phyloP scores from a whole-genome alignment of 495 filamentous ascomycete genomes.

The Neohortaea acidophila region DNA sequence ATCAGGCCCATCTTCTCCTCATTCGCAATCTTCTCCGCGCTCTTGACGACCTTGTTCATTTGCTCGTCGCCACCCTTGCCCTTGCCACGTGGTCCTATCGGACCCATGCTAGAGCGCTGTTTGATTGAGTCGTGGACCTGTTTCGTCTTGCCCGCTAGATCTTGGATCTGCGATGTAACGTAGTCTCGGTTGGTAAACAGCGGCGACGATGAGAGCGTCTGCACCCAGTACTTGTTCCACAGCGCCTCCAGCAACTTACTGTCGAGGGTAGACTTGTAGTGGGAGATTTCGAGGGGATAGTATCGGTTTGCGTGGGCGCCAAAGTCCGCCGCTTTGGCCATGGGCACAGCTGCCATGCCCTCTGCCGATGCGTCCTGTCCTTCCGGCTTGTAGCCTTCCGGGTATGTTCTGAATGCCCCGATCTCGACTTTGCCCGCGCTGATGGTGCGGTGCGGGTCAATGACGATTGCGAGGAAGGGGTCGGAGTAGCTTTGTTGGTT shows the following conservation, averaged over 20 bases:
- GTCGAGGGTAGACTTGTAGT: slow-evolving; percentile 88
- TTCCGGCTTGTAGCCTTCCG: slow-evolving; percentile 49
- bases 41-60: slow-evolving; percentile 64
- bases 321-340: slow-evolving; percentile 88
- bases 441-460: slow-evolving; percentile 93
- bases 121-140: slow-evolving; percentile 20
- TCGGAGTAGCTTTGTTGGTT: slow-evolving; percentile 70
- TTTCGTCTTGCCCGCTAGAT: slow-evolving; percentile 62
- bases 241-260: slow-evolving; percentile 67
- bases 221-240: slow-evolving; percentile 99
- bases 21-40: slow-evolving; percentile 63
- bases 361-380: slow-evolving; percentile 28
- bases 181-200: slow-evolving; percentile 89
- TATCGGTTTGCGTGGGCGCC: slow-evolving; percentile 82
- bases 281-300: slow-evolving; percentile 77
- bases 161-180: slow-evolving; percentile 77
- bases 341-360: slow-evolving; percentile 62
- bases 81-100: slow-evolving; percentile 8
- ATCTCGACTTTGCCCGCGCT: slow-evolving; percentile 93
- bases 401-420: slow-evolving; percentile 86
- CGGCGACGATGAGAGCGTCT: slow-evolving; percentile 89
- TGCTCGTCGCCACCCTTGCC: slow-evolving; percentile 35
- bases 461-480: slow-evolving; percentile 90
- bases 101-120: slow-evolving; percentile 10
- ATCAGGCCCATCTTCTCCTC: slow-evolving; percentile 79